Conservation (phyloP, 768 basidiomycete species). For the Lepiota brunneoincarnata region DNA sequence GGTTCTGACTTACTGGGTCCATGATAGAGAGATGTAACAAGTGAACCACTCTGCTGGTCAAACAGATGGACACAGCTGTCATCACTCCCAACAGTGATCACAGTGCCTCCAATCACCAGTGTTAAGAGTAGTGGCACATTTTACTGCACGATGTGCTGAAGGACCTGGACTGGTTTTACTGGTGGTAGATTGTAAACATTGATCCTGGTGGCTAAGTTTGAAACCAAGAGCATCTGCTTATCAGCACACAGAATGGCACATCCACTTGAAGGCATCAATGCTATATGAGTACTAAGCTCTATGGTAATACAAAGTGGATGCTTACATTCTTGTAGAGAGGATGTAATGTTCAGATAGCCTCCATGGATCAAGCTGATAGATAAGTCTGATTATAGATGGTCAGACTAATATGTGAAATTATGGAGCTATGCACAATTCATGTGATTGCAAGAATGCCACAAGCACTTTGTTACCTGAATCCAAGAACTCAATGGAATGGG, state of each 20-base stretch:
- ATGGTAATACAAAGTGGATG: too few relatives aligned
- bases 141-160: background rate
- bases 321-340: background rate
- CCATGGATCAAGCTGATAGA: constrained; percentile 1
- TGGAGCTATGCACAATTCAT: too few relatives aligned
- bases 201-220: background rate
- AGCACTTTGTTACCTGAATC: too few relatives aligned
- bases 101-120: background rate
- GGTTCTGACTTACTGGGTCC: background rate
- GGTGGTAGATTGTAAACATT: constrained; percentile 1
- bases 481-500: too few relatives aligned
- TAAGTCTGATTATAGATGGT: too few relatives aligned
- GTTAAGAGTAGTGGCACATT: background rate
- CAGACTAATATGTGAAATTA: too few relatives aligned
- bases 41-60: background rate
- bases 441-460: too few relatives aligned
- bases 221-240: background rate
- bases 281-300: too few relatives aligned
- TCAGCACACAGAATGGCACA: too few relatives aligned
- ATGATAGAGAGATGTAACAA: background rate
- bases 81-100: too few relatives aligned
- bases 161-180: too few relatives aligned
- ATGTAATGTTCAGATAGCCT: background rate
- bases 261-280: too few relatives aligned
- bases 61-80: background rate